Percentiles rank a stretch among this genome's conserved stretches.
phyloP scores from a whole-genome alignment of 768 basidiomycete genomes.

The Boletus pseudopeckii region DNA sequence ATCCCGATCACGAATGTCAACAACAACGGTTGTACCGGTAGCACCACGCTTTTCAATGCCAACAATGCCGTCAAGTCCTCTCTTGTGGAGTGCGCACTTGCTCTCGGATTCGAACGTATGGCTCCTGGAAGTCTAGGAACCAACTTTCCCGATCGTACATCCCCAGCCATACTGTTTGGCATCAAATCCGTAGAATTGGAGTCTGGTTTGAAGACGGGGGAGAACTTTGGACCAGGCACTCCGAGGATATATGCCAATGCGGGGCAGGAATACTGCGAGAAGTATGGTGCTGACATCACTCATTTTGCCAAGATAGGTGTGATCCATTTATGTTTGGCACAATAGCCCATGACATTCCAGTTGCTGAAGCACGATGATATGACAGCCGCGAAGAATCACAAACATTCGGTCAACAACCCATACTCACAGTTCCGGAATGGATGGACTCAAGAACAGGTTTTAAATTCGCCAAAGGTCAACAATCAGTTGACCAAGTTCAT shows the following conservation, averaged over 20 bases:
- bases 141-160: constrained; percentile 51
- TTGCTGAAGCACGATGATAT: constrained; percentile 4
- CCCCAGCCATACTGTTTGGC: constrained; percentile 48
- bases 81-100: constrained; percentile 69
- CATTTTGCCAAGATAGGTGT: constrained; percentile 77
- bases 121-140: constrained; percentile 67
- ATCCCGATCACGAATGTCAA: constrained; percentile 87
- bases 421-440: constrained; percentile 84
- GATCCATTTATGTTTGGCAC: constrained; percentile 8
- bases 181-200: constrained; percentile 49
- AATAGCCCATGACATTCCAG: background rate
- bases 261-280: constrained; percentile 71
- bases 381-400: constrained; percentile 79
- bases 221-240: constrained; percentile 66
- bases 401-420: constrained; percentile 77
- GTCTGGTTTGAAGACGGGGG: constrained; percentile 38
- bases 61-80: constrained; percentile 69
- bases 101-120: constrained; percentile 88
- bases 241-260: constrained; percentile 75
- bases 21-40: constrained; percentile 85
- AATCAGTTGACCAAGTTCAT: constrained; percentile 77
- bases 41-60: constrained; percentile 72
- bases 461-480: constrained; percentile 64
- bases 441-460: constrained; percentile 69
- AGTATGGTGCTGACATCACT: constrained; percentile 64